phyloP scores from a whole-genome alignment of 2,329 filamentous ascomycete species.

The Aspergillus tamarii region DNA sequence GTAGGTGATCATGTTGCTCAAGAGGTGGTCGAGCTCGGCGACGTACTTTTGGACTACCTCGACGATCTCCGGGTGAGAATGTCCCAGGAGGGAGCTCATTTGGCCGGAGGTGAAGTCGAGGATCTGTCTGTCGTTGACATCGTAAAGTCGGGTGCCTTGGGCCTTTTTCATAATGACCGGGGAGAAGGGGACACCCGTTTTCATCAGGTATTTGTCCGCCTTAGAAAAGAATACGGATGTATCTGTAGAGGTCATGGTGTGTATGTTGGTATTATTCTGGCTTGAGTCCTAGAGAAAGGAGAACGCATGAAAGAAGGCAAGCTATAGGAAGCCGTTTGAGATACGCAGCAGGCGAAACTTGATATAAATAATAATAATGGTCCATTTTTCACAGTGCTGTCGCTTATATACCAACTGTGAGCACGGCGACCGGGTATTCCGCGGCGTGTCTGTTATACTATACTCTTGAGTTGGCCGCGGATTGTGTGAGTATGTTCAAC shows the following conservation, averaged over 20 bases:
- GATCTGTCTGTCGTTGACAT: constrained; percentile 47
- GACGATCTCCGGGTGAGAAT: constrained; percentile 62
- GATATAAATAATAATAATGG: neutral
- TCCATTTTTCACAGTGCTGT: neutral
- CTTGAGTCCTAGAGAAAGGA: neutral
- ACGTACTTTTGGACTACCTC: constrained; percentile 55
- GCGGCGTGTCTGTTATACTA: neutral
- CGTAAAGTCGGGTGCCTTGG: constrained; percentile 52
- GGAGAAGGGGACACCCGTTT: constrained; percentile 45
- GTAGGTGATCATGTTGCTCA: constrained; percentile 61
- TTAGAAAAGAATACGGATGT: constrained; percentile 36
- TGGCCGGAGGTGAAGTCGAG: constrained; percentile 65
- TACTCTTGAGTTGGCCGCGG: neutral
- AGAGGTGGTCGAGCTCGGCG: constrained; percentile 59
- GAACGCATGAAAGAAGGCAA: too few species aligned
- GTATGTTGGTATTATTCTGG: neutral
- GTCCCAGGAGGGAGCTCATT: constrained; percentile 63
- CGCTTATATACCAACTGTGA: neutral
- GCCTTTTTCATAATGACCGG: constrained; percentile 50
- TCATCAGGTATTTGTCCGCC: constrained; percentile 47
- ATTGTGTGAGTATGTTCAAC: neutral
- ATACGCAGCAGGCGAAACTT: neutral
- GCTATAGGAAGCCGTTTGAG: neutral
- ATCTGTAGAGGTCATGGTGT: constrained; percentile 16
- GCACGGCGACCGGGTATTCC: neutral